Evolutionary conservation across 108 stramenopile genomes (phyloP).

Genomic region (Stephanodiscus minutulus): DNA sequence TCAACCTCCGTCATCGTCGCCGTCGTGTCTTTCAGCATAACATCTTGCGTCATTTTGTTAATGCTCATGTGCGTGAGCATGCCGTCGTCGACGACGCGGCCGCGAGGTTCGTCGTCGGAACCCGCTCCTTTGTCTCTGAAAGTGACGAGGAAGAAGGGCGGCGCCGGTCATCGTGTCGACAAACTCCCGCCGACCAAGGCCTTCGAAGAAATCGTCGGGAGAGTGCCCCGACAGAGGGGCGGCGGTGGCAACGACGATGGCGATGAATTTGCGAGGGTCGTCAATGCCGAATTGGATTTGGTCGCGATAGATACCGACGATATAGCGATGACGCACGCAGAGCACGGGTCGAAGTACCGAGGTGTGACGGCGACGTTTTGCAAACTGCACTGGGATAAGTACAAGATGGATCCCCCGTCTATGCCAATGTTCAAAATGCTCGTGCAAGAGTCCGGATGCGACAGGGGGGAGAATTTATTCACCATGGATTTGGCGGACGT

Average conservation of each 20-base stretch:
- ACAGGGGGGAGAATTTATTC: constrained; percentile 22
- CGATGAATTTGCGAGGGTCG: neutral
- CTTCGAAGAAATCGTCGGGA: neutral
- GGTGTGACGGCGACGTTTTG: constrained; percentile 1
- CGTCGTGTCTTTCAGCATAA: neutral
- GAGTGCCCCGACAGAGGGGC: neutral
- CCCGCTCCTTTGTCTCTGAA: too few species aligned
- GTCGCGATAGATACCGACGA: neutral
- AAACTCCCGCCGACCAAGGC: too few species aligned
- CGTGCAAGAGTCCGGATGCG: constrained; percentile 27
- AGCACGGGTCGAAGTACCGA: neutral
- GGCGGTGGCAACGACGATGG: neutral
- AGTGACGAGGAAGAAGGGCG: neutral
- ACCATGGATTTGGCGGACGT: constrained; percentile 51
- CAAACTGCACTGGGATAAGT: constrained; percentile 12
- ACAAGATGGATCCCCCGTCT: constrained; percentile 14
- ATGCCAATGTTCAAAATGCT: constrained; percentile 14
- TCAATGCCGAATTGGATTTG: constrained; percentile 4
- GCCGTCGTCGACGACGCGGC: neutral
- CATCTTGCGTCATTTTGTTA: neutral
- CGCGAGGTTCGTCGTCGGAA: too few species aligned
- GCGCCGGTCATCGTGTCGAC: neutral
- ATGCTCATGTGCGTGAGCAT: neutral
- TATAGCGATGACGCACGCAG: neutral
- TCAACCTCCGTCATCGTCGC: constrained; percentile 9